Evolutionary conservation across 1,284 basidiomycete genomes (phyloP), one percentile per base, ranked within the genome.

Genomic region (Moniliella sp.): DNA sequence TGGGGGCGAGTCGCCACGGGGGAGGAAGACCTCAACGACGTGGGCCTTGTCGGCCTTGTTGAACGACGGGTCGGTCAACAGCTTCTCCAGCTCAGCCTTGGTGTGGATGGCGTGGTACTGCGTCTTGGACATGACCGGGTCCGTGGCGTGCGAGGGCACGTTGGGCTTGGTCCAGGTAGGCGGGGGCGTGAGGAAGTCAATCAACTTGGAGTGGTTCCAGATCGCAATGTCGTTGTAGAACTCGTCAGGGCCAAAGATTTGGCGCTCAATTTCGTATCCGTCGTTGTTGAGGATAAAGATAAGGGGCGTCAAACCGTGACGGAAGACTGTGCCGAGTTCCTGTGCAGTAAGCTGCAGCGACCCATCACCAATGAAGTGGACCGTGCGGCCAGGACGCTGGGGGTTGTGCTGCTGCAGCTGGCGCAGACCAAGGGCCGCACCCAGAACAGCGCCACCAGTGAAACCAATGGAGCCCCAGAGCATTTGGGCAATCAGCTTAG

Each of bases 381-480:
- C 74, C 1, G 75, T 75, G 28, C 84, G 67, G n/a, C n/a, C n/a
- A n/a, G n/a, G n/a, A n/a, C n/a, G n/a, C n/a, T n/a, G n/a, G n/a
- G n/a, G n/a, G 15, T 62, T 54, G 4, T 50, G 38, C 13, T 40
- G 63, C 4, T 67, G 64, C 16, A 65, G 51, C 33, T 84, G 79
- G 28, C 67, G 65, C 1, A 76, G 81, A 3, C 78, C 86, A 25
- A 86, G 65, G 2, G 78, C 72, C 5, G 73, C 75, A 25, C 81
- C 81, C 1, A 82, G 42, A 1, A 48, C 32, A 4, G 61, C 62
- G 57, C 80, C 82, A 26, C 78, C 73, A 11, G 76, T 73, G 74
- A 75, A 86, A 0, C 82, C 82, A 44, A 86, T 88, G 34, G 73
- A 75, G 25, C 79, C 79, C 73, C 77, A 84, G 3, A 84, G 61